Evolutionary conservation across 2,329 filamentous ascomycete species (phyloP).

Genomic region (Colletotrichum caudatum): DNA sequence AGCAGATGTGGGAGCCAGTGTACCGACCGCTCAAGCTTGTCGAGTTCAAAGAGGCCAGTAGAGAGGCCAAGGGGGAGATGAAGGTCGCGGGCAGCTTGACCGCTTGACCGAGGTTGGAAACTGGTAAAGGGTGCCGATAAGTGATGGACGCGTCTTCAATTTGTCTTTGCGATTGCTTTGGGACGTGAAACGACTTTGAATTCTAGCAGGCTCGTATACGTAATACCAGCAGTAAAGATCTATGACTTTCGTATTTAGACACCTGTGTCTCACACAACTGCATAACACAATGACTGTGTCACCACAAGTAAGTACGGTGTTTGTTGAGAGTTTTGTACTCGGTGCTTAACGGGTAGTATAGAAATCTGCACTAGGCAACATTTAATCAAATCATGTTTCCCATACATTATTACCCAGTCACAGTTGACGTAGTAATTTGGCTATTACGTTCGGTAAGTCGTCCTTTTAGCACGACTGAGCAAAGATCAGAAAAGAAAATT

Average conservation of each 20-base stretch:
- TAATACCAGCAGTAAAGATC: background rate
- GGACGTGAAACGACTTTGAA: background rate
- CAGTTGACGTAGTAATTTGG: background rate
- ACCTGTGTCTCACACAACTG: background rate
- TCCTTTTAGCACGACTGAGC: accelerated
- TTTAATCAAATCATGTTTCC: background rate
- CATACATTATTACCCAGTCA: background rate
- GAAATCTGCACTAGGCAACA: background rate
- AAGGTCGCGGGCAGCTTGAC: constrained; percentile 59
- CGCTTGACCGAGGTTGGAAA: constrained; percentile 45
- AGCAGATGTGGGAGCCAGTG: constrained; percentile 83
- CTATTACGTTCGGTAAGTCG: accelerated
- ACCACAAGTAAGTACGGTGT: background rate
- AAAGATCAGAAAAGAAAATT: background rate
- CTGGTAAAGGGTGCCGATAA: constrained; percentile 13
- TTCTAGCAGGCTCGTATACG: background rate
- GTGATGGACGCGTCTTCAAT: background rate
- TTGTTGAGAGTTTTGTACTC: background rate
- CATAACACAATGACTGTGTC: background rate
- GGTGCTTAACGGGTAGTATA: background rate
- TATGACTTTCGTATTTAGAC: background rate
- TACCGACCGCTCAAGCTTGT: constrained; percentile 75
- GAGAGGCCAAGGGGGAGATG: constrained; percentile 70
- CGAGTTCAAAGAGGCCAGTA: constrained; percentile 61
- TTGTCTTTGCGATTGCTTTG: background rate